Evolutionary conservation across 2,329 filamentous ascomycete genomes (phyloP).

Genomic region (Aspergillus bombycis): DNA sequence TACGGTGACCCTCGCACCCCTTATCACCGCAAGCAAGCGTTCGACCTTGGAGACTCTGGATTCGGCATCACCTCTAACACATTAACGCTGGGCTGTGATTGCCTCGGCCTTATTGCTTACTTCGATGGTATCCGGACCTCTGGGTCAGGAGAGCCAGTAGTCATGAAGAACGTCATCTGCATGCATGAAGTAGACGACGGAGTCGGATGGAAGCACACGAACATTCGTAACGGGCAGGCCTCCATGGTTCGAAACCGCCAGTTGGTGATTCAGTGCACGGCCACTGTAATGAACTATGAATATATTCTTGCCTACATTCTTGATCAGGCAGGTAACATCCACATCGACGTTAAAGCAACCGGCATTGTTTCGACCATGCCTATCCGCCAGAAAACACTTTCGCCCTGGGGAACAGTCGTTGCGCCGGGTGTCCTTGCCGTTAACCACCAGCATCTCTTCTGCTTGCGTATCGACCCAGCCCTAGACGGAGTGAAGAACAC

Average conservation of each 20-base stretch:
- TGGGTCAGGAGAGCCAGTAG: slow-evolving; percentile 47
- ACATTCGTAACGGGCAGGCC: slow-evolving; percentile 65
- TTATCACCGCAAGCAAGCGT: slow-evolving; percentile 69
- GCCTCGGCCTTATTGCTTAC: slow-evolving; percentile 66
- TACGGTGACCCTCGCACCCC: slow-evolving; percentile 60
- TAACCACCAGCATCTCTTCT: slow-evolving; percentile 73
- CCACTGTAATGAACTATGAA: slow-evolving; percentile 72
- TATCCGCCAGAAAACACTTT: slow-evolving; percentile 59
- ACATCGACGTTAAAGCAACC: neutral
- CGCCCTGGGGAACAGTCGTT: slow-evolving; percentile 64
- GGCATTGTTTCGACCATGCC: neutral
- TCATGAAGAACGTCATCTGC: slow-evolving; percentile 58
- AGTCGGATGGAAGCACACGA: slow-evolving; percentile 72
- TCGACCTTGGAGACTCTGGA: slow-evolving; percentile 69
- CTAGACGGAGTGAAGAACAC: slow-evolving; percentile 61
- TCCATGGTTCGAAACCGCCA: slow-evolving; percentile 65
- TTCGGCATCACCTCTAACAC: slow-evolving; percentile 67
- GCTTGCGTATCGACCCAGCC: slow-evolving; percentile 65
- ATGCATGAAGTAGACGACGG: slow-evolving; percentile 72
- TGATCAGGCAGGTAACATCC: slow-evolving; percentile 57
- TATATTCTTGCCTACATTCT: slow-evolving; percentile 69
- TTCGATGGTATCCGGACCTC: slow-evolving; percentile 55
- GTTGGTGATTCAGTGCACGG: slow-evolving; percentile 68
- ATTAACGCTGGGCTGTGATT: slow-evolving; percentile 68
- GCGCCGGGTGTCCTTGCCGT: slow-evolving; percentile 66